phyloP scores from a whole-genome alignment of 208 protist species.

The Acanthamoeba castellanii region DNA sequence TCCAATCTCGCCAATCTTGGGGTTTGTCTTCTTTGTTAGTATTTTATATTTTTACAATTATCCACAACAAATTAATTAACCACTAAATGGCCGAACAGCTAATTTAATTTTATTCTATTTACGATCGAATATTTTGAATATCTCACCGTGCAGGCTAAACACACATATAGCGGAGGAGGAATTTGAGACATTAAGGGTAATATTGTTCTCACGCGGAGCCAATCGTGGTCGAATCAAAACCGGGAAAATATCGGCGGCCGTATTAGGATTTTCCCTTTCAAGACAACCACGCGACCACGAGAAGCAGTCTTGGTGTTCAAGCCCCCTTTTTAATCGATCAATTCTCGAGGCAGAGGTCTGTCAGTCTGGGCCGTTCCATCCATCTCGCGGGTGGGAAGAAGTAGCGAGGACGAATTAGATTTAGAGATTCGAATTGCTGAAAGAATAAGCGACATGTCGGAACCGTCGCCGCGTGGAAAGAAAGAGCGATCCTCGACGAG shows the following conservation, averaged over 20 bases:
- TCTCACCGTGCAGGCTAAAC: too few species aligned
- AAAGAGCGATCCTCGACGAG: background rate
- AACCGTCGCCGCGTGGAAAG: conserved; percentile 1
- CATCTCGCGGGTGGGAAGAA: background rate
- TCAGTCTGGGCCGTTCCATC: background rate
- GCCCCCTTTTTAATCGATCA: background rate
- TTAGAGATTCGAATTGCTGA: background rate
- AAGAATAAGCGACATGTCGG: background rate
- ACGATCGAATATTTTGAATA: too few species aligned
- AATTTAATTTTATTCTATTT: too few species aligned
- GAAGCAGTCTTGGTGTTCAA: background rate
- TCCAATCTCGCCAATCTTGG: too few species aligned
- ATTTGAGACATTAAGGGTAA: too few species aligned
- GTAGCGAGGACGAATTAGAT: background rate
- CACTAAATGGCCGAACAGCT: too few species aligned
- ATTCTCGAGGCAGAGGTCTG: background rate
- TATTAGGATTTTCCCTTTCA: background rate
- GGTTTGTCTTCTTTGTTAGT: background rate
- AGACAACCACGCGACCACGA: background rate
- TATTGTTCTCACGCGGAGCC: too few species aligned
- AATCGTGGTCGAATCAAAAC: too few species aligned
- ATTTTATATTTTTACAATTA: background rate
- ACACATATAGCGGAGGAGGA: too few species aligned
- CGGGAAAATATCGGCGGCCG: too few species aligned
- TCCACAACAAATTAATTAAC: background rate